Evolutionary conservation across 2,329 filamentous ascomycete genomes (phyloP), one percentile per base, ranked within the genome.

Genomic region (Pochonia chlamydosporia): DNA sequence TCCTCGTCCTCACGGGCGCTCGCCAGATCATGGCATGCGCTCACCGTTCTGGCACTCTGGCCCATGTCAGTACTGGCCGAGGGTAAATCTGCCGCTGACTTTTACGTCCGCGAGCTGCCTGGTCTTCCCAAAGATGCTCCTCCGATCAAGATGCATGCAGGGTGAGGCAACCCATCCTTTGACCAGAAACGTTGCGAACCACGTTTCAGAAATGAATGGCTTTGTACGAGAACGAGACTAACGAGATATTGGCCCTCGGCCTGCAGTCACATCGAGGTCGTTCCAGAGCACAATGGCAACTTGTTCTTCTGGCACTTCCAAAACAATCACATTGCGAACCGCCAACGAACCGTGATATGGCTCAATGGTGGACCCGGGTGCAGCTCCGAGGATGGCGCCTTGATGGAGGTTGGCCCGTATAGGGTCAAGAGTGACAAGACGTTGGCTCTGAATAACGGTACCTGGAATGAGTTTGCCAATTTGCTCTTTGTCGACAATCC

Each of bases 271-370:
- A 85, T 99, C 65, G 91, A 97, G 69, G 78, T 99, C 59, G 87
- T 84, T 28, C 80, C 86, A 18, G 84, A 89, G 55, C 80, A 86
- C 64, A 89, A 97, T 63, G 92, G 89, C 57, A 95, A 97, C 67
- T 71, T 99, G 16, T 99, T 97, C 75, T 99, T 99, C 75, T 99
- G 93, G 93, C 89, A 96, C 62, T 96, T 88, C 64, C 83, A 96
- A 64, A 97, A 97, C 64, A 81, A 88, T 56, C 93, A 99, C 66
- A 96, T 99, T 56, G 92, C 90, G 48, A 88, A 97, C 63, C 82
- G 79, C 58, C 88, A 93, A 65, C 82, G 93, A 49, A 96, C 91
- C 3, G 87, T 99, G 10, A 84, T 99, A 60, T 99, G 95, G 93
- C 72, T 99, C 49, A 99, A 99, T 63, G 95, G 93, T 46, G 95